Conservation (phyloP, 352 stramenopile genomes). For the Pythium myriotylum region DNA sequence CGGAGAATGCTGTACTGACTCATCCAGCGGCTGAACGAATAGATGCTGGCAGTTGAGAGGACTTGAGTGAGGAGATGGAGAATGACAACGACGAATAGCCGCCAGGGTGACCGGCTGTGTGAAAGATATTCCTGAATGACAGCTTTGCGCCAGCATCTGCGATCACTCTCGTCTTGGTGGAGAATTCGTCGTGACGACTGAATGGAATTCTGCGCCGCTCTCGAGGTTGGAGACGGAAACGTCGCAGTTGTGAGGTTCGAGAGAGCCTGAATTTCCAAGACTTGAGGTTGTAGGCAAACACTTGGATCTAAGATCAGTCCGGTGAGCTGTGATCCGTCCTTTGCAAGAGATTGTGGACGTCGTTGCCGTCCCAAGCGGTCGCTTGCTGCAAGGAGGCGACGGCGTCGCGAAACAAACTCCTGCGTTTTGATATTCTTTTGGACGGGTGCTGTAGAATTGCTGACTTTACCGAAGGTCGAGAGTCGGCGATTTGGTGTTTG, state of each 20-base stretch:
- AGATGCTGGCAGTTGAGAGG: conserved; percentile 35
- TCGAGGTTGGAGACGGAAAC: neutral
- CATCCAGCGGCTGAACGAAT: conserved; percentile 45
- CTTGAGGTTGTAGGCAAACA: conserved; percentile 25
- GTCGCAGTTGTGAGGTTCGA: neutral
- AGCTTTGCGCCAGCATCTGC: conserved; percentile 15
- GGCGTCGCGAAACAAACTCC: conserved; percentile 14
- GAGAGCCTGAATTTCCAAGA: conserved; percentile 30
- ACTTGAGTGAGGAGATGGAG: conserved; percentile 41
- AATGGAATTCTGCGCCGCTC: neutral
- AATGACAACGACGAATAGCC: conserved; percentile 31
- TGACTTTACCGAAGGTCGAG: neutral
- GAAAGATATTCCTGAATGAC: conserved; percentile 40
- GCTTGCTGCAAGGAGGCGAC: conserved; percentile 6
- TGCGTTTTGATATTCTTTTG: too few species aligned
- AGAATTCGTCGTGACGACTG: neutral
- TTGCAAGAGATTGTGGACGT: neutral
- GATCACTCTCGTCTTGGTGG: conserved; percentile 1
- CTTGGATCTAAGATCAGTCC: conserved; percentile 25
- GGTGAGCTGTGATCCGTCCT: neutral
- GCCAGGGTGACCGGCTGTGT: conserved; percentile 31
- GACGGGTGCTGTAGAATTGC: neutral
- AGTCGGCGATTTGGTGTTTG: neutral
- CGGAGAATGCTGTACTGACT: conserved; percentile 22
- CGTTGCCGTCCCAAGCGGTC: conserved; percentile 20